Conservation (phyloP, 306 rosid genomes). For the Boehmeria nivea region DNA sequence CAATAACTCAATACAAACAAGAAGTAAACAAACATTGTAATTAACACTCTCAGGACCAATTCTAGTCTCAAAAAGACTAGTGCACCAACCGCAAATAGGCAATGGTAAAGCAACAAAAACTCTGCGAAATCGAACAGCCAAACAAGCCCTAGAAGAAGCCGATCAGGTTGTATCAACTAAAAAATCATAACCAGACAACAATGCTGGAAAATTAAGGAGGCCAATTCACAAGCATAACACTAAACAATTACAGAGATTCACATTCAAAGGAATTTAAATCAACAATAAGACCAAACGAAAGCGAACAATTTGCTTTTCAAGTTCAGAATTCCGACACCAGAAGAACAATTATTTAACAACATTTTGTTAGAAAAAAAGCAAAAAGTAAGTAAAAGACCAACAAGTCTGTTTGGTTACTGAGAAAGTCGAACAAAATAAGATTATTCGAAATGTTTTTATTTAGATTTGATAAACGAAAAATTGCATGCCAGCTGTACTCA, state of each 20-base stretch:
- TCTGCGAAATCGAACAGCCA: not conserved
- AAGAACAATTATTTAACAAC: too few relatives aligned
- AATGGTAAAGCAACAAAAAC: not conserved
- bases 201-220: not conserved
- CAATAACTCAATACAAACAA: not conserved
- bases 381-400: not conserved
- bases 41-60: not conserved
- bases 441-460: too few relatives aligned
- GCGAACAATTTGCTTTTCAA: not conserved
- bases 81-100: not conserved
- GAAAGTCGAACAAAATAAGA: not conserved
- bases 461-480: not conserved
- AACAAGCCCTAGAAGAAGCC: slow-evolving; percentile 2
- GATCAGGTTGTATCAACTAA: not conserved
- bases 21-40: not conserved
- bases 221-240: not conserved
- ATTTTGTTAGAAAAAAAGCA: too few relatives aligned
- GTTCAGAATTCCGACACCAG: not conserved
- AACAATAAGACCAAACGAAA: too few relatives aligned
- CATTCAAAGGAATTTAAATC: slow-evolving; percentile 5
- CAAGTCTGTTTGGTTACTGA: not conserved
- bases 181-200: not conserved
- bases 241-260: not conserved
- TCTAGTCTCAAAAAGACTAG: not conserved
- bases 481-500: slow-evolving; percentile 4